Base-by-base conservation (phyloP, 176 grass and related monocot species). In the Ampelocalamus luodianensis region DNA sequence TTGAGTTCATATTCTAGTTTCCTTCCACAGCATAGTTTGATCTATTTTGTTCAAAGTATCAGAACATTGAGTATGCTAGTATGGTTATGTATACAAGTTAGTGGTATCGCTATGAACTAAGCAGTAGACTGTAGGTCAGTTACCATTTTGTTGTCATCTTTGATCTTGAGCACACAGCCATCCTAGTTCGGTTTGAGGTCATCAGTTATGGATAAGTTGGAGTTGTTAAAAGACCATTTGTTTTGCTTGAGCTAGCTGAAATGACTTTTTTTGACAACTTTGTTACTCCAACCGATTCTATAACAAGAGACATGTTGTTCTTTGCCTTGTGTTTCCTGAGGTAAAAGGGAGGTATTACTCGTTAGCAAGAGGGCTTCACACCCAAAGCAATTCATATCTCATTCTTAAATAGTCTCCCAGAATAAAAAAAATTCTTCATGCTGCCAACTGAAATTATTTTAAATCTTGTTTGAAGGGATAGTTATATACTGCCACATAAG, bases 1-100 rank as follows among this genome's bases (percentile, higher is more conserved):
- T 67, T 95, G 12, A 68, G 90, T 64, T 95, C 76, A 39, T 88
- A 97, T 49, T 91, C 91, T 10, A 97, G 90, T 67, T 23, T 93
- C 74, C 79, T 91, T 77, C 95, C 95, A 22, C n/a, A 48, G 40
- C 90, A 95, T 17, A 97, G 76, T 89, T 95, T 97, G 67, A 97
- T 83, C 95, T 97, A 83, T 4, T 76, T 81, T 65, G 61, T 67
- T 54, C 78, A 78, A 82, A 45, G 56, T 39, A 32, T 10, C 8
- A 37, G 12, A 65, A 24, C 26, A n/a, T 53, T 40, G 23, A 20
- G 23, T 36, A 69, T 10, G 1, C 0, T 38, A 29, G 24, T 74
- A 75, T 48, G 24, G 27, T 44, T 39, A 80, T 10, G 23, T 29
- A 63, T 45, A 38, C 37, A 53, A 54, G 6, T 54, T 44, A 63